Base-by-base conservation (phyloP, 1,284 basidiomycete genomes). In the Vanrija sp. region DNA sequence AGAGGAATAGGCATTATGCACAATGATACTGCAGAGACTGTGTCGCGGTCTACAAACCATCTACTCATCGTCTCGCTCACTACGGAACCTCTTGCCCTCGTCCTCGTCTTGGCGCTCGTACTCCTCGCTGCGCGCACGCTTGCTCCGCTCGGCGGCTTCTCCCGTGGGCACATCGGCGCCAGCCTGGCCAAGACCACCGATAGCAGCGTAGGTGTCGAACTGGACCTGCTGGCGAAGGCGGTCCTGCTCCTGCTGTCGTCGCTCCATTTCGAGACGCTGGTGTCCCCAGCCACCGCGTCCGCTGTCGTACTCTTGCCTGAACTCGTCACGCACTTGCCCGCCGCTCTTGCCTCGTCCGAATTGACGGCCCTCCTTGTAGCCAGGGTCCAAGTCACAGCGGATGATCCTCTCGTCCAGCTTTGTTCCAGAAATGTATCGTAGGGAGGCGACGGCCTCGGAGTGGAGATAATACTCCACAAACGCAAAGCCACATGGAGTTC, bases 321-420 rank as follows among this genome's bases (percentile, higher is more conserved):
- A 96, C 73, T 99, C 96, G 73, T 99, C 96, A 65, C 93, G 83
- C 25, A 87, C 86, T 80, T 98, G 96, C 0, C 96, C 96, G 43
- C 96, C 96, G 62, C 91, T 94, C 75, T 92, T 92, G 21, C 96
- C 96, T 61, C 96, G 82, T 19, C 96, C 96, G 67, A 98, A 99
- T 77, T 99, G 96, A 51, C 96, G 81, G 7, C 96, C 96, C 71
- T 98, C 96, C 66, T 86, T 86, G 78, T 98, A 99, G 1, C 96
- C 96, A n/a, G 94, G 83, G 78, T 99, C 96, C 63, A 99, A 80
- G 78, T 99, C 96, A 68, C 95, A 98, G 46, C 96, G 89, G 63
- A 99, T 96, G 64, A 99, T 90, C 26, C 96, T 88, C 76, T 99
- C 96, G 77, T 99, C 96, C n/a, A 99, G 85, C 79, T 98, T 98